Base-by-base conservation (phyloP, 495 filamentous ascomycete genomes). In the Polyplosphaeria fusca region DNA sequence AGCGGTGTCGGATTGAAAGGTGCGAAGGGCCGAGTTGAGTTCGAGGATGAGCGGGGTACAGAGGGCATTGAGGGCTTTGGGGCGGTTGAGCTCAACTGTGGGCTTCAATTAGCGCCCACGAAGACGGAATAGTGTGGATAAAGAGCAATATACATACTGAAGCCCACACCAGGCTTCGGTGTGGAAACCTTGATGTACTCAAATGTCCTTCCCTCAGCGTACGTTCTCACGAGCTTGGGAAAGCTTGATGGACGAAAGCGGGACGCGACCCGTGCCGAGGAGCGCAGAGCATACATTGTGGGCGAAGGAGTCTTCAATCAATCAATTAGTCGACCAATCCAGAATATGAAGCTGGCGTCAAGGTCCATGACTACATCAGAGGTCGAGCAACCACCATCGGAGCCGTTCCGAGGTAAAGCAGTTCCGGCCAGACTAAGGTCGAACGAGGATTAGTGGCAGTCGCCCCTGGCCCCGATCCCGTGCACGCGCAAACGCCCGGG, bases 1-100 rank as follows among this genome's bases (percentile, higher is more conserved):
- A 47, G 73, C 70, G 45, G 83, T 79, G 65, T 88, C 82, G 46
- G 78, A 66, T 64, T 95, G 86, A 72, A 93, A 82, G 44, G 79
- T 75, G 55, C 70, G 74, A 58, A 98, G 83, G 24, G 90, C 89
- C 51, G 82, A 70, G 73, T 97, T 96, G 68, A 98, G 80, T 74
- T 98, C 93, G 35, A 68, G 73, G 70, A 98, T 93, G 27, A 97
- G 84, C 13, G 92, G 88, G 16, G 84, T 87, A 71, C 76, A 90
- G 55, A 98, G 83, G 30, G 93, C 92, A 70, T 98, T 98, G 68
- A 95, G 84, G 28, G 90, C 89, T 73, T 92, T 94, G 52, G 93
- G 93, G 30, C 93, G 87, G 79, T 94, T 90, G 50, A 98, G 77
- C n/a, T 91, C 93, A 66, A 97, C 92, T 95, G 57, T 25, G 44